These are phyloP conservation scores for Penicillium malachiteum DNA, from an alignment of 495 filamentous ascomycete genomes.

Conservation along the genomic window DNA sequence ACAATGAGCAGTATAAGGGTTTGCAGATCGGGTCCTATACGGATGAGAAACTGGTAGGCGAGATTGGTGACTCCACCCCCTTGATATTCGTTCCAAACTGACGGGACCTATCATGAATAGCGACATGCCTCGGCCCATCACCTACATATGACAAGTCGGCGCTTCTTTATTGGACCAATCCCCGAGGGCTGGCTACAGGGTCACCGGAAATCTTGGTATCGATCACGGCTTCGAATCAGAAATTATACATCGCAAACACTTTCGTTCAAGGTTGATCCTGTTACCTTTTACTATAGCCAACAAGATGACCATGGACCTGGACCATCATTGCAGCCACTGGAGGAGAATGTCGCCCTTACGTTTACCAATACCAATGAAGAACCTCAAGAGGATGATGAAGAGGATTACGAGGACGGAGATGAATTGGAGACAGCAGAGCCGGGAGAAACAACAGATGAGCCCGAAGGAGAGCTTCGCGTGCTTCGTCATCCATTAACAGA, in stretches of 20 bases:
- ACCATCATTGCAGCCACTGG: slow-evolving; percentile 22
- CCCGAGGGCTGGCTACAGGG: slow-evolving; percentile 67
- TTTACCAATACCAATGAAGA: slow-evolving; percentile 20
- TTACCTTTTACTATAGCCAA: slow-evolving; percentile 39
- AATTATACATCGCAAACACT: slow-evolving; percentile 58
- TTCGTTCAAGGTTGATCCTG: slow-evolving; percentile 52
- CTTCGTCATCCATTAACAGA: slow-evolving; percentile 15
- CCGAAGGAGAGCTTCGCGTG: slow-evolving; percentile 19
- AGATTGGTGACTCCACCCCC: slow-evolving; percentile 1
- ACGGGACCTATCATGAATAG: slow-evolving; percentile 29
- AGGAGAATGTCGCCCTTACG: slow-evolving; percentile 22
- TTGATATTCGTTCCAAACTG: slow-evolving; percentile 5
- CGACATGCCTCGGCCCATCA: slow-evolving; percentile 63
- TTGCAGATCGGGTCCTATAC: slow-evolving; percentile 51
- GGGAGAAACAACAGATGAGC: slow-evolving; percentile 8
- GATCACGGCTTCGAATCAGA: slow-evolving; percentile 47
- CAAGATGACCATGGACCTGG: slow-evolving; percentile 36
- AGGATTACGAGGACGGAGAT: slow-evolving; percentile 11
- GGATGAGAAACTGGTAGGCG: slow-evolving; percentile 52
- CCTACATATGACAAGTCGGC: slow-evolving; percentile 59
- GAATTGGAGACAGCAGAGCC: slow-evolving; percentile 15
- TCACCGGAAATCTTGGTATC: slow-evolving; percentile 64
- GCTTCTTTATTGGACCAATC: slow-evolving; percentile 68
- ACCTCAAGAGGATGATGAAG: slow-evolving; percentile 12
- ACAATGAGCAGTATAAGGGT: slow-evolving; percentile 32